Conservation (phyloP, 2,329 filamentous ascomycete species). For the Ilyonectria mors-panacis region DNA sequence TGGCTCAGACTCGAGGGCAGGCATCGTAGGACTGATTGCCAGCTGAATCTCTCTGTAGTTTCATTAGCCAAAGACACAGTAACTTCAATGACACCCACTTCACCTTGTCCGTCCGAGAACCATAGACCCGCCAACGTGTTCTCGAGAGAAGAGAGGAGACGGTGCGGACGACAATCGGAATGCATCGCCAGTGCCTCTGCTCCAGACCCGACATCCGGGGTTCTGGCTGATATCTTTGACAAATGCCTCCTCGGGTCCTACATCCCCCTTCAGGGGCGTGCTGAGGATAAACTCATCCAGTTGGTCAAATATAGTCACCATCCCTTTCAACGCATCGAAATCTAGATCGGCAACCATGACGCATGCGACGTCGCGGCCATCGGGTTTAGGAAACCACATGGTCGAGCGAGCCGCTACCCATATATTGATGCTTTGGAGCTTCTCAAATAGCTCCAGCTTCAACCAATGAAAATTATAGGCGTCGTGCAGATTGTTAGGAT, state of each 20-base stretch:
- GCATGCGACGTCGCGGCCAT: background rate
- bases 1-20: background rate
- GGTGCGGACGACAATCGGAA: background rate
- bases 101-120: background rate
- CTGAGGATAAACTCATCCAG: slow-evolving; percentile 11
- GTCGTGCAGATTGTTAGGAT: slow-evolving; percentile 6
- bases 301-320: background rate
- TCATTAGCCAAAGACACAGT: background rate
- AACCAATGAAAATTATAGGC: slow-evolving; percentile 16
- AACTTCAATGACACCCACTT: background rate
- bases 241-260: slow-evolving; percentile 11
- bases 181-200: slow-evolving; percentile 15
- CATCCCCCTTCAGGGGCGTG: background rate
- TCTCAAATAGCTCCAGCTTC: slow-evolving; percentile 8
- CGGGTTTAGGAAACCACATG: background rate
- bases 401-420: slow-evolving; percentile 16
- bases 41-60: background rate
- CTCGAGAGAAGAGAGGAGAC: background rate
- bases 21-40: background rate
- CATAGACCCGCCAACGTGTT: background rate
- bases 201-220: slow-evolving; percentile 1
- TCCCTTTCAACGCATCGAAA: background rate
- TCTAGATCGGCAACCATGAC: slow-evolving; percentile 6
- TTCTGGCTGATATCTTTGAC: background rate
- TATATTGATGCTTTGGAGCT: slow-evolving; percentile 17